Conservation (phyloP, 805 yeast genomes). For the Cephaloascus fragrans region DNA sequence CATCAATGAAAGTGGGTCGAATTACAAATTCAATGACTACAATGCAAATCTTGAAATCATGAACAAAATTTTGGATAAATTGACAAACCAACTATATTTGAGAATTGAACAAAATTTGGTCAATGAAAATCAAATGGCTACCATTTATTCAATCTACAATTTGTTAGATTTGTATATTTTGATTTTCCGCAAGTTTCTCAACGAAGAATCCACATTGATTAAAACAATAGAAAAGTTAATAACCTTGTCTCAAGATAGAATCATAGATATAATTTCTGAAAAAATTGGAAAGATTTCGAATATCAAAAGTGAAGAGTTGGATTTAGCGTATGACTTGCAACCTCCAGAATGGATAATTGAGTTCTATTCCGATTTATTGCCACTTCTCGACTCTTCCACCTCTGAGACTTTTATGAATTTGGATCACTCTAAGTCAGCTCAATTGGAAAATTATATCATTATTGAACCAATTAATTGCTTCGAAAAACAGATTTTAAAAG, state of each 20-base stretch:
- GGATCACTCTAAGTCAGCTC: constrained; percentile 18
- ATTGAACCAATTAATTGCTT: constrained; percentile 27
- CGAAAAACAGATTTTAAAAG: neutral
- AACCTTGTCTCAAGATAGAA: constrained; percentile 15
- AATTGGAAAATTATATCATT: constrained; percentile 31
- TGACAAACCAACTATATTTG: constrained; percentile 52
- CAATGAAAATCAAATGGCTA: constrained; percentile 48
- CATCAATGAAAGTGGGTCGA: neutral
- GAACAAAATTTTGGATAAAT: constrained; percentile 38
- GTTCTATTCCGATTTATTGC: constrained; percentile 51
- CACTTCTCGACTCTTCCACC: constrained; percentile 36
- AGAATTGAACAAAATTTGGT: constrained; percentile 61
- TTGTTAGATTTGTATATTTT: constrained; percentile 58
- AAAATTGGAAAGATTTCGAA: constrained; percentile 20
- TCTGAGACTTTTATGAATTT: constrained; percentile 32
- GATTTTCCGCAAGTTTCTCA: constrained; percentile 49
- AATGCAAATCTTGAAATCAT: constrained; percentile 17
- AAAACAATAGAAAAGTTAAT: constrained; percentile 15
- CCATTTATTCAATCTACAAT: constrained; percentile 49
- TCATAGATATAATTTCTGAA: constrained; percentile 15
- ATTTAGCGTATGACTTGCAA: constrained; percentile 39
- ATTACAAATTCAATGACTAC: neutral
- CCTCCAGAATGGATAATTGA: constrained; percentile 80
- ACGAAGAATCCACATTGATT: constrained; percentile 8
- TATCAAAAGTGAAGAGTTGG: constrained; percentile 29